These are phyloP conservation scores for Marchantia paleacea DNA, from an alignment of 225 moss, liverwort and hornwort species.

Conservation along the genomic window DNA sequence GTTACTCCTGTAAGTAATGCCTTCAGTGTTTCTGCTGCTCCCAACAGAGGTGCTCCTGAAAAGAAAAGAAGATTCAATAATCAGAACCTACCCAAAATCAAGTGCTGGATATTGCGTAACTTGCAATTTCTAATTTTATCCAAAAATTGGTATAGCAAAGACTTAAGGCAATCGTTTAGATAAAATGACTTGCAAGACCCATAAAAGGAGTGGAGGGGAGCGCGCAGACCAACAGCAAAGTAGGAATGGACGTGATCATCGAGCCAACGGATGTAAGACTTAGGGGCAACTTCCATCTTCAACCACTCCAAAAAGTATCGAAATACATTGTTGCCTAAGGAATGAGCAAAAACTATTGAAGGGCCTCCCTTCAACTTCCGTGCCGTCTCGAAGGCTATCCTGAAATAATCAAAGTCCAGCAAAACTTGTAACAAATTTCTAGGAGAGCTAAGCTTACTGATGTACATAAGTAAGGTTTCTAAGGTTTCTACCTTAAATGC, in stretches of 20 bases:
- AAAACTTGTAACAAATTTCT: not conserved
- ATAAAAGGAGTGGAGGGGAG: conserved; percentile 36
- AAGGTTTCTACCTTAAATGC: not conserved
- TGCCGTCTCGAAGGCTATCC: conserved; percentile 89
- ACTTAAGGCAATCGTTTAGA: no score
- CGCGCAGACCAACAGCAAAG: conserved; percentile 92
- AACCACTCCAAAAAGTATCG: conserved; percentile 98
- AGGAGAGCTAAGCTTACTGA: not conserved
- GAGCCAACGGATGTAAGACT: conserved; percentile 83
- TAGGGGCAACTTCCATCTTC: conserved; percentile 88
- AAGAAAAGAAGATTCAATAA: not conserved
- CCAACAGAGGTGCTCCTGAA: conserved; percentile 85
- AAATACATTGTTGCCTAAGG: conserved; percentile 93
- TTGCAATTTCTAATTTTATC: no score
- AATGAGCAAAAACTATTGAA: conserved; percentile 92
- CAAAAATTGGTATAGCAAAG: no score
- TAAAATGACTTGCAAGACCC: not conserved
- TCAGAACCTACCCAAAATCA: no score
- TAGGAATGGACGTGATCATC: conserved; percentile 92
- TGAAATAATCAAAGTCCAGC: conserved; percentile 19
- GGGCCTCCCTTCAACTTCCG: conserved; percentile 91
- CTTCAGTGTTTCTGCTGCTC: conserved; percentile 84
- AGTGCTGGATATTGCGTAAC: no score
- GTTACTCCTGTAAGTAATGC: conserved; percentile 74
- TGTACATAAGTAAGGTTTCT: no score